Evolutionary conservation across 495 filamentous ascomycete genomes (phyloP), one percentile per base, ranked within the genome.

Genomic region (Aspergillus baeticus): DNA sequence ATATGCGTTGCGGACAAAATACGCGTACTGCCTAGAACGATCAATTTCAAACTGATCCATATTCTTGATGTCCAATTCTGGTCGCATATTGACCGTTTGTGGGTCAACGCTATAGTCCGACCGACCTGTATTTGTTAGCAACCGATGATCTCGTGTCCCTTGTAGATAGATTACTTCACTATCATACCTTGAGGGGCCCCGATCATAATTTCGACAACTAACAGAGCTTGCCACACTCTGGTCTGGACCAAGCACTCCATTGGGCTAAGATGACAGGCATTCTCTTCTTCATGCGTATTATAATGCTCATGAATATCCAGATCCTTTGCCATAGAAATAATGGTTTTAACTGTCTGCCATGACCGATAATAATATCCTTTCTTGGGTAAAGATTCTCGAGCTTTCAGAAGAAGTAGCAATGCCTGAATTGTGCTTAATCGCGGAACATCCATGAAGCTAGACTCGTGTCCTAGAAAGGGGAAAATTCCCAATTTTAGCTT

Each of bases 331-430:
- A 98, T 95, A 10, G 90, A 86, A 20, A 96, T 86, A 51, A 92
- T 87, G 38, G 89, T 91, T 51, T 96, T 92, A 43, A 97, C 85
- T 6, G 89, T 95, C 84, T 96, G 96, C 94, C 94, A 98, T 10
- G 94, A 98, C 21, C 94, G 84, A 67, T 92, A 98, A 70, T 94
- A 98, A 69, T 98, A 98, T 1, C 94, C 94, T 63, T 91, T 86
- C 67, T 94, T 94, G 2, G 95, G 95, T 42, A 87, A 83, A 29
- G 90, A 87, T 68, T 98, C 94, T 58, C 92, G 80, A 2, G 94
- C 95, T 74, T 98, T 98, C 15, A 96, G 69, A 36, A 98, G 74
- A 31, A 98, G 84, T 47, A 97, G 76, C 52, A 96, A 73, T 1
- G 91, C 95, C 72, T 98, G 94, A 13, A 98, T 87, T 5, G 94